These are phyloP conservation scores for Schizothecium vesticola DNA, from an alignment of 495 filamentous ascomycete genomes.

Conservation along the genomic window DNA sequence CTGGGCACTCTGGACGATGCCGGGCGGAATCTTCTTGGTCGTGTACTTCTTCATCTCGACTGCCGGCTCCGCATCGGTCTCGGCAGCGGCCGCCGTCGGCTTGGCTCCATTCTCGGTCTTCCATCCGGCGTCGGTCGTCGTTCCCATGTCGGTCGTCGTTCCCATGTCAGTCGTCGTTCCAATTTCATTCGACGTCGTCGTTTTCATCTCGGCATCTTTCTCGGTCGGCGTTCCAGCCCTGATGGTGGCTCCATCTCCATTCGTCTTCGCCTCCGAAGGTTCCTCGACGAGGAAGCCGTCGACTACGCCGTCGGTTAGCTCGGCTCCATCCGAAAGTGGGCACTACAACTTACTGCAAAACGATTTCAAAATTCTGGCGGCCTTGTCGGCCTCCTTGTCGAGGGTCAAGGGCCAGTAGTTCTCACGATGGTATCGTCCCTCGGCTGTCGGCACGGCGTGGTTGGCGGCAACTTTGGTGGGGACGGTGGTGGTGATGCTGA, in stretches of 20 bases:
- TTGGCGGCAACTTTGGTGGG: constrained; percentile 18
- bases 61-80: not conserved
- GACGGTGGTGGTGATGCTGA: constrained; percentile 29
- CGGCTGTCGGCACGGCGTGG: constrained; percentile 41
- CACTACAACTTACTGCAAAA: constrained; percentile 58
- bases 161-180: not conserved
- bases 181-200: not conserved
- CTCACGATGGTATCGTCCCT: constrained; percentile 45
- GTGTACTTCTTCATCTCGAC: constrained; percentile 36
- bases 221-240: not conserved
- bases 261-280: not conserved
- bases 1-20: constrained; percentile 79
- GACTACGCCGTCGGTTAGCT: constrained; percentile 19
- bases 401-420: constrained; percentile 76
- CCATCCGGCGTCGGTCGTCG: not conserved
- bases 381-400: constrained; percentile 82
- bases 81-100: not conserved
- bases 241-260: not conserved
- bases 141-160: not conserved
- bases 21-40: constrained; percentile 74
- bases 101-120: not conserved
- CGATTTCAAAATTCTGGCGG: constrained; percentile 73
- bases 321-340: not conserved
- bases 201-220: not conserved
- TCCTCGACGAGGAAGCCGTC: constrained; percentile 41